Base-by-base conservation (phyloP, 1,139 yeast species). In the Pichia kudriavzevii region DNA sequence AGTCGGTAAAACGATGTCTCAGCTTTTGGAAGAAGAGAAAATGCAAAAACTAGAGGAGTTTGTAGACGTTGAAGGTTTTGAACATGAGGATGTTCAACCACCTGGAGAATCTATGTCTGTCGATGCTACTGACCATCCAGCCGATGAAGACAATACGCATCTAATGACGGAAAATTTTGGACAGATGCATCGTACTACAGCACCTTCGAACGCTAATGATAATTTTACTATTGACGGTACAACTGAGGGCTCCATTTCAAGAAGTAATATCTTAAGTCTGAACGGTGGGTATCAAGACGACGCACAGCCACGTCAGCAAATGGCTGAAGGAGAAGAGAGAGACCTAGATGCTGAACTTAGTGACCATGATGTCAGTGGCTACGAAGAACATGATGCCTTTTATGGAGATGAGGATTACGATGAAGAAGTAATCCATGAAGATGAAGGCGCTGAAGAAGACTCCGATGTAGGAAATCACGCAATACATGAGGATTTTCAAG, bases 311-410 rank as follows among this genome's bases (percentile, higher is more conserved):
- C n/a, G n/a, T n/a, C n/a, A n/a, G n/a, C n/a, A n/a, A n/a, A n/a
- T n/a, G n/a, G n/a, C n/a, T n/a, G n/a, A n/a, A n/a, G 26, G 15
- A n/a, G 26, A 20, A 7, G 46, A 38, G 28, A 30, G 40, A 21
- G 71, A 72, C 46, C 52, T 72, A 39, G 79, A 73, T 49, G 75
- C 68, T 4, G 63, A 61, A 5, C 55, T 72, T 4, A 64, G 70
- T 2, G 62, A 69, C 42, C 67, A 63, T n/a, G 72, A 64, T 29
- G 41, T 41, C 18, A 54, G 47, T 4, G 50, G 44, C 15, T 52
- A 47, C 16, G 28, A 30, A 13, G 34, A 34, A 12, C 34, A 32
- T 15, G 33, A 31, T 8, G 28, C 20, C 4, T 28, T 30, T 13
- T 22, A 30, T 23, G 42, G 45, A 7, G 53, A 52, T 2, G 52